Evolutionary conservation across 192 early-diverging fungal genomes (phyloP).

Genomic region (Podila minutissima): DNA sequence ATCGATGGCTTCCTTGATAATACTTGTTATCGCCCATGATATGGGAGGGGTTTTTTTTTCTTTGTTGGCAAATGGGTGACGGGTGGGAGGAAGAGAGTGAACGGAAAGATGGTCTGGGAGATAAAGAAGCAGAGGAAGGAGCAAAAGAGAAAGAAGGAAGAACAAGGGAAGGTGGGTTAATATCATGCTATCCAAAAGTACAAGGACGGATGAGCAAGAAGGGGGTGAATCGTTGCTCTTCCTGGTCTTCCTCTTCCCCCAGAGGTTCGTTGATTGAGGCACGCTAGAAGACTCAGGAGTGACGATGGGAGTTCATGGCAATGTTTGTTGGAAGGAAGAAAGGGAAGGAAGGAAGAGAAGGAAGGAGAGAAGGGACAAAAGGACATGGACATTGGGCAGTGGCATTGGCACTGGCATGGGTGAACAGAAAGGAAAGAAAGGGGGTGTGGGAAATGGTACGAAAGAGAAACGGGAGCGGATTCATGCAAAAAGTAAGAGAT

Average conservation of each 20-base stretch:
- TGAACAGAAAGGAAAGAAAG: not conserved
- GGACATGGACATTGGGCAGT: not conserved
- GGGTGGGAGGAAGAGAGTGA: not conserved
- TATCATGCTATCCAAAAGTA: too few relatives aligned
- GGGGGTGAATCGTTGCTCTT: too few relatives aligned
- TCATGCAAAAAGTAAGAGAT: not conserved
- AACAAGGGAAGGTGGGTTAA: not conserved
- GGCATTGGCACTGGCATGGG: not conserved
- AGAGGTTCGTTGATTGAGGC: too few relatives aligned
- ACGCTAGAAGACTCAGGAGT: too few relatives aligned
- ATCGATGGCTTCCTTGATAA: constrained; percentile 1
- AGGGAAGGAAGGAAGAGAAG: not conserved
- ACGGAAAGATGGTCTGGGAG: too few relatives aligned
- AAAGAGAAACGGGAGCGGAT: too few relatives aligned
- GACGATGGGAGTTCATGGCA: not conserved
- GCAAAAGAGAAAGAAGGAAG: not conserved
- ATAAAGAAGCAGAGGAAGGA: not conserved
- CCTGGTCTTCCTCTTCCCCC: too few relatives aligned
- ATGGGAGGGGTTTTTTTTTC: not conserved
- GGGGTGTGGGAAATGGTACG: not conserved
- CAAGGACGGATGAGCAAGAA: too few relatives aligned
- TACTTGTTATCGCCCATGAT: not conserved
- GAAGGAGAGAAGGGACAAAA: not conserved
- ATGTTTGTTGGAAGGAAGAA: not conserved
- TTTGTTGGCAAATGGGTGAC: not conserved